Base-by-base conservation (phyloP, 192 early-diverging fungal species). In the Piromyces sp. region DNA sequence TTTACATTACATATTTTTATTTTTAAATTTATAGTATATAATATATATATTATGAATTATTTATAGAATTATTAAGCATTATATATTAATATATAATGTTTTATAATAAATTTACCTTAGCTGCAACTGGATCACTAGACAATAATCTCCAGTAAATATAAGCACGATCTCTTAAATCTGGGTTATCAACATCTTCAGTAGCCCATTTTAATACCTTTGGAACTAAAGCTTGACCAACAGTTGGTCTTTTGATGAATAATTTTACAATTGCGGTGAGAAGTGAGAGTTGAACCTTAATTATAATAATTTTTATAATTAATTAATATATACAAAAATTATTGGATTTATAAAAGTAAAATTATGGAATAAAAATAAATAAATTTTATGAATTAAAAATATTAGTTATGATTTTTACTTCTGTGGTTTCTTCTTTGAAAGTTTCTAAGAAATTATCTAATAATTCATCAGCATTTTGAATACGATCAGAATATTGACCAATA, bases 141-240 rank as follows among this genome's bases (percentile, higher is more conserved):
- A 99, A 87, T 82, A 99, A 87, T 81, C 97, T 89, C 97, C 97
- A 99, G 88, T 99, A 99, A 42, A 99, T 89, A 84, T 96, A 99
- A 12, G 96, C 97, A 26, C 97, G 91, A 84, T 99, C 97, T 30
- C 97, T 91, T 30, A 97, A 93, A 85, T 99, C 97, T 13, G 97
- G 95, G 85, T 96, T 97, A 81, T 97, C 95, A 82, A 91, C 93
- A 80, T 92, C 93, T 81, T 94, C 91, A 3, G 97, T 96, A 5
- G 96, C 95, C 19, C 90, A 92, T 85, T 96, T 94, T 79, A 99
- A 89, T 16, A 96, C 90, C 42, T 90, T 86, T 31, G 96, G 94
- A 30, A 99, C 96, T 81, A 97, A 87, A 19, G 93, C 91, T 87
- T 98, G 95, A 11, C 92, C 94, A 80, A 91, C 84, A 28, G 91